Evolutionary conservation across 805 yeast genomes (phyloP), one percentile per base, ranked within the genome.

Genomic region (Candida glaebosa): DNA sequence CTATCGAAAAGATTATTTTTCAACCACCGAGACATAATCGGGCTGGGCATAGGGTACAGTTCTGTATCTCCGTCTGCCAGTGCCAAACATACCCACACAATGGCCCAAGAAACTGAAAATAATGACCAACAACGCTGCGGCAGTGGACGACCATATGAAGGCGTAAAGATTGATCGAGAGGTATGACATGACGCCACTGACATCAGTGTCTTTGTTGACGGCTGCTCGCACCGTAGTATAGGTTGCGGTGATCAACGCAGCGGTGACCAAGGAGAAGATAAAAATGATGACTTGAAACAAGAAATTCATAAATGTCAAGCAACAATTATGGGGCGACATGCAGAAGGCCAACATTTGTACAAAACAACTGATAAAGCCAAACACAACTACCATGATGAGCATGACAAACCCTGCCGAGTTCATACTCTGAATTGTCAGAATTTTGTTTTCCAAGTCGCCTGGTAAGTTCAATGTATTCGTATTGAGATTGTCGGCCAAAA

Each of bases 201-300:
- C 56, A 2, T 53, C 57, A 9, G 62, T 60, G 25, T 66, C 63
- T 25, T 77, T 62, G 51, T 82, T 78, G 64, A 87, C 69, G 40
- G 74, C 66, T 9, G 65, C 61, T 44, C 73, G 61, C 45, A 82
- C 69, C 41, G 69, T 69, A 4, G 64, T 42, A 63, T 67, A 83
- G n/a, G 76, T 66, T 14, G 82, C 93, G 0, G 91, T 84, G 20
- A 84, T 69, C 17, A 82, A 63, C 12, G 73, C 87, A 20, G 79
- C 73, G 9, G 77, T 69, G 10, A 76, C 46, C 6, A 73, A 22
- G 0, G 78, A 65, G 16, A 76, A 32, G 5, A 84, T 34, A 36
- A 73, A 60, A 5, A 80, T 72, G 22, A 75, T 44, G 40, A 69
- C 61, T 49, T 75, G 66, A n/a, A 66, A 63, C 39, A 71, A 40